phyloP scores from a whole-genome alignment of 1,284 basidiomycete species.

The Pyrrhoderma noxium region DNA sequence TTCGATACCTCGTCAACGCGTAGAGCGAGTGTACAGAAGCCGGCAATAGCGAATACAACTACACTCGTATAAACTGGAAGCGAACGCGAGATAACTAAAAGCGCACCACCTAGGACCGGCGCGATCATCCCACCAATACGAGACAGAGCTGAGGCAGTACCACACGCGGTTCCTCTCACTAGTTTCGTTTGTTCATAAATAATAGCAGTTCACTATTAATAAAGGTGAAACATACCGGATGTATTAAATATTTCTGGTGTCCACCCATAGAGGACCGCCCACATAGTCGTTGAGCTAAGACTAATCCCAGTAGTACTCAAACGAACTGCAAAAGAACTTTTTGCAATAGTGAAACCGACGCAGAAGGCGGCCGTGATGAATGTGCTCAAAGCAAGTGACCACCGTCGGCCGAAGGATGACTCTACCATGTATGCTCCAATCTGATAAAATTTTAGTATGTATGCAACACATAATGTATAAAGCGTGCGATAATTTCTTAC shows the following conservation, averaged over 20 bases:
- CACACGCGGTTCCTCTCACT: conserved; percentile 87
- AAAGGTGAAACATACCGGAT: conserved; percentile 40
- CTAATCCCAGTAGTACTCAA: conserved; percentile 76
- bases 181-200: conserved; percentile 3
- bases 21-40: conserved; percentile 59
- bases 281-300: conserved; percentile 85
- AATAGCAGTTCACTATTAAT: not conserved
- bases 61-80: conserved; percentile 79
- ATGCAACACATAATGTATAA: conserved; percentile 27
- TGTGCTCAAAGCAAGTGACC: conserved; percentile 77
- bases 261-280: conserved; percentile 88
- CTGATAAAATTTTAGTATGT: conserved; percentile 31
- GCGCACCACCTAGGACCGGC: conserved; percentile 76
- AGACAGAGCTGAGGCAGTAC: conserved; percentile 84
- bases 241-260: conserved; percentile 88
- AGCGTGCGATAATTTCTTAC: conserved; percentile 30
- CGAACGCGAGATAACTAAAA: conserved; percentile 65
- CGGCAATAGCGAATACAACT: conserved; percentile 61
- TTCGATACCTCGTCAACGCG: conserved; percentile 23
- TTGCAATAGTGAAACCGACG: conserved; percentile 61
- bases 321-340: conserved; percentile 59
- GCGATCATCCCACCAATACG: conserved; percentile 89
- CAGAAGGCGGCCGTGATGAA: conserved; percentile 78
- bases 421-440: conserved; percentile 89
- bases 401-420: conserved; percentile 63